A percentile compares a stretch with the other conserved stretches of the same genome.
These are phyloP conservation scores for Friedmanniomyces endolithicus DNA, from an alignment of 495 filamentous ascomycete species.

Conservation along the genomic window DNA sequence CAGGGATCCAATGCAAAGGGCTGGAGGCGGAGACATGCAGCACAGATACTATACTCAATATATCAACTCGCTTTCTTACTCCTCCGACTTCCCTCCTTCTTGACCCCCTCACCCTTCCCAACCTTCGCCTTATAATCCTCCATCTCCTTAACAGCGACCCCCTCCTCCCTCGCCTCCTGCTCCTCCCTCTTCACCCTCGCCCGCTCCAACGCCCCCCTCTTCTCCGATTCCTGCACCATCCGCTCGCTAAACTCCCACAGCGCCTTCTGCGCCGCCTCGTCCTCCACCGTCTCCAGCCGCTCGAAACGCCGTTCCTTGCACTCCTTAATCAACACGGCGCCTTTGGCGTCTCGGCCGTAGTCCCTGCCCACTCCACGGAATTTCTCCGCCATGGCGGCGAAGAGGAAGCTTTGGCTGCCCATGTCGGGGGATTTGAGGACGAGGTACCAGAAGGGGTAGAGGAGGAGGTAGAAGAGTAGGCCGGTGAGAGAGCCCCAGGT, in stretches of 20 bases:
- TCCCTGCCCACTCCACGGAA: slow-evolving; percentile 37
- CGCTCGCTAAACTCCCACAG: slow-evolving; percentile 83
- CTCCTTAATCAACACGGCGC: slow-evolving; percentile 73
- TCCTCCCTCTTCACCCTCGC: slow-evolving; percentile 56
- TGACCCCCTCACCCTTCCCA: slow-evolving; percentile 23
- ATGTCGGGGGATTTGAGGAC: slow-evolving; percentile 69
- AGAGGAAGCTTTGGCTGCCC: slow-evolving; percentile 77
- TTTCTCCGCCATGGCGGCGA: slow-evolving; percentile 68
- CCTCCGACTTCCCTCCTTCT: slow-evolving; percentile 60
- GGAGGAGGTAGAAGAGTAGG: slow-evolving; percentile 60
- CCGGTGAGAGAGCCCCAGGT: slow-evolving; percentile 76
- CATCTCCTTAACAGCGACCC: slow-evolving; percentile 33
- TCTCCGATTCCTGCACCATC: slow-evolving; percentile 72
- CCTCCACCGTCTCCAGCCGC: slow-evolving; percentile 50
- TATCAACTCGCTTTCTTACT: slow-evolving; percentile 12
- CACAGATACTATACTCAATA: no score
- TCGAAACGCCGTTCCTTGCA: slow-evolving; percentile 62
- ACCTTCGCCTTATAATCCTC: slow-evolving; percentile 16
- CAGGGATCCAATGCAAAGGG: no score
- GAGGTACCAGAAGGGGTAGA: slow-evolving; percentile 74
- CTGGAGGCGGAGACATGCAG: no score
- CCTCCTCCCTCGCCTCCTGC: slow-evolving; percentile 38
- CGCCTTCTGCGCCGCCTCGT: slow-evolving; percentile 65
- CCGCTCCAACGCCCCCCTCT: slow-evolving; percentile 56
- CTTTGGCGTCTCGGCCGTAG: slow-evolving; percentile 31